These are phyloP conservation scores for Calonectria pseudoturangicola DNA, from an alignment of 2,329 filamentous ascomycete species.

Conservation along the genomic window DNA sequence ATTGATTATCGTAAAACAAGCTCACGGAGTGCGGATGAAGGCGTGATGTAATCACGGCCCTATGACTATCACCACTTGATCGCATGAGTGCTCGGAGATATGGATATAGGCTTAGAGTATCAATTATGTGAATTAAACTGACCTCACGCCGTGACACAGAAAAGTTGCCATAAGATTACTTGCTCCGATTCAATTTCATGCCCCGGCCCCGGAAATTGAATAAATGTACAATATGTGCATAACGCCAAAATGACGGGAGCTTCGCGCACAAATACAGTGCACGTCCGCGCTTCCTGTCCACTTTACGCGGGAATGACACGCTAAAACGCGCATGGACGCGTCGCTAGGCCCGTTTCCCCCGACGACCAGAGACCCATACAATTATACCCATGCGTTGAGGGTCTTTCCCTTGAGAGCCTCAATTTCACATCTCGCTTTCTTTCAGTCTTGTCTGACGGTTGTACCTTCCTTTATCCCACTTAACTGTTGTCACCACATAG, in stretches of 20 bases:
- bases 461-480: constrained; percentile 24
- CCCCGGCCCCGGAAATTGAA: background rate
- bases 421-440: constrained; percentile 31
- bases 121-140: too few relatives aligned
- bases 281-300: constrained; percentile 18
- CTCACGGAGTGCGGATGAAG: background rate
- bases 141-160: background rate
- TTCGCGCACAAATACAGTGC: constrained; percentile 26
- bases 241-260: background rate
- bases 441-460: constrained; percentile 10
- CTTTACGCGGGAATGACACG: constrained; percentile 37
- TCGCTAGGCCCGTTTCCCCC: constrained; percentile 41
- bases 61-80: too few relatives aligned
- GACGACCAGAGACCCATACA: constrained; percentile 37
- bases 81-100: too few relatives aligned
- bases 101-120: too few relatives aligned
- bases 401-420: constrained; percentile 33
- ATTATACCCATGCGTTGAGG: constrained; percentile 24
- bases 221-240: background rate
- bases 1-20: background rate
- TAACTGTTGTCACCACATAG: background rate
- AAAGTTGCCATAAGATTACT: too few relatives aligned
- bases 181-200: background rate
- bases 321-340: constrained; percentile 36
- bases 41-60: background rate